These are phyloP conservation scores for Suillus tomentosus DNA, from an alignment of 768 basidiomycete species.

Conservation along the genomic window DNA sequence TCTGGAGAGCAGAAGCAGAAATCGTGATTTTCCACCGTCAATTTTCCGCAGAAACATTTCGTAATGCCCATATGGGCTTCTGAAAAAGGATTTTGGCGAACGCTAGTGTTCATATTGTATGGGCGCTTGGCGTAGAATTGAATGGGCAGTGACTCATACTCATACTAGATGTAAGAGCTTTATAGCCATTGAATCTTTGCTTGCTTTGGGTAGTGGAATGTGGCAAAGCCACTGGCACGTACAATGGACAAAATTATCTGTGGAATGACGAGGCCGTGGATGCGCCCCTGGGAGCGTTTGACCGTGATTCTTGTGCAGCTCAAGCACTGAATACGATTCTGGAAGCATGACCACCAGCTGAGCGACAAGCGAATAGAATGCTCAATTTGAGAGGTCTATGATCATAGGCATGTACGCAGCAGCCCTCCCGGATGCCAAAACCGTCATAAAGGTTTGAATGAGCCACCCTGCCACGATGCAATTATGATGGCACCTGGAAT, in stretches of 20 bases:
- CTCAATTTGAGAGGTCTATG: background rate
- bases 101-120: background rate
- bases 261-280: background rate
- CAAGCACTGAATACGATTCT: background rate
- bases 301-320: background rate
- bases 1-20: constrained; percentile 10
- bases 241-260: background rate
- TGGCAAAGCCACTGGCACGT: background rate
- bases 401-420: background rate
- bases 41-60: constrained; percentile 6
- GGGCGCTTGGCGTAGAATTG: background rate
- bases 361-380: background rate
- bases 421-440: background rate
- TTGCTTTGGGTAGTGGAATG: constrained; percentile 1
- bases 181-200: constrained; percentile 1
- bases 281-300: background rate
- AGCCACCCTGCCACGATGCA: background rate
- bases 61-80: background rate
- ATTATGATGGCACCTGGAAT: background rate
- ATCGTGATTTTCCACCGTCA: constrained; percentile 9
- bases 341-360: background rate
- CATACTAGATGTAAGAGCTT: background rate
- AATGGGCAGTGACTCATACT: background rate
- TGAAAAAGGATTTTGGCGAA: background rate
- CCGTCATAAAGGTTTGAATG: background rate